Conservation (phyloP, 169 alveolate species). For the Plasmodium ovale region DNA sequence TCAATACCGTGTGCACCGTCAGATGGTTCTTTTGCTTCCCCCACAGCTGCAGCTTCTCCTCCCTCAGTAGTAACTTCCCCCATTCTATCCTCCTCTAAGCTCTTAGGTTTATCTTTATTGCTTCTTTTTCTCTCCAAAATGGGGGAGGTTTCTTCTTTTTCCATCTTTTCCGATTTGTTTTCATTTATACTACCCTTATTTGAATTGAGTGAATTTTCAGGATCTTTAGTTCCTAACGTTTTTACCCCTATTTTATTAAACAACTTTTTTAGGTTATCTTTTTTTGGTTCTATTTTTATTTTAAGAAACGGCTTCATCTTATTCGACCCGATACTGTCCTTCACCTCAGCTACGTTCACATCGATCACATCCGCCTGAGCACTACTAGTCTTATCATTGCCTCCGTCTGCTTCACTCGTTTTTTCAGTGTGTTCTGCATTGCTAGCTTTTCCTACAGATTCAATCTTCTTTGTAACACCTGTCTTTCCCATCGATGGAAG, state of each 20-base stretch:
- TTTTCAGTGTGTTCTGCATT: neutral
- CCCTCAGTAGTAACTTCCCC: neutral
- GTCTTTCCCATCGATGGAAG: neutral
- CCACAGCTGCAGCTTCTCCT: neutral
- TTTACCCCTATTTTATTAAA: neutral
- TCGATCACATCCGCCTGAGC: neutral
- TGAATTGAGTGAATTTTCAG: no score
- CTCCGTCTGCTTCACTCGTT: neutral
- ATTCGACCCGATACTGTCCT: neutral
- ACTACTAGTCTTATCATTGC: neutral
- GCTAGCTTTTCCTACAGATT: neutral
- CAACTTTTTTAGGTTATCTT: constrained; percentile 41
- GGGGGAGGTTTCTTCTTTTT: constrained; percentile 6
- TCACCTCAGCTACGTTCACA: neutral
- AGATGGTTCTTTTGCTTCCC: constrained; percentile 21
- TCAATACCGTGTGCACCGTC: constrained; percentile 43
- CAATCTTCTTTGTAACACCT: neutral
- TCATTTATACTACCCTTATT: constrained; percentile 22
- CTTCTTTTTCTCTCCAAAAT: no score
- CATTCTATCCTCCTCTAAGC: neutral
- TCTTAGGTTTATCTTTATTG: constrained; percentile 3
- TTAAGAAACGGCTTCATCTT: constrained; percentile 11
- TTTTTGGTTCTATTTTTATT: constrained; percentile 49
- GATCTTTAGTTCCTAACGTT: no score
- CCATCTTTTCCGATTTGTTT: neutral